Evolutionary conservation across 1,284 basidiomycete genomes (phyloP), one percentile per base, ranked within the genome.

Genomic region (Pseudozyma tsukubaensis): DNA sequence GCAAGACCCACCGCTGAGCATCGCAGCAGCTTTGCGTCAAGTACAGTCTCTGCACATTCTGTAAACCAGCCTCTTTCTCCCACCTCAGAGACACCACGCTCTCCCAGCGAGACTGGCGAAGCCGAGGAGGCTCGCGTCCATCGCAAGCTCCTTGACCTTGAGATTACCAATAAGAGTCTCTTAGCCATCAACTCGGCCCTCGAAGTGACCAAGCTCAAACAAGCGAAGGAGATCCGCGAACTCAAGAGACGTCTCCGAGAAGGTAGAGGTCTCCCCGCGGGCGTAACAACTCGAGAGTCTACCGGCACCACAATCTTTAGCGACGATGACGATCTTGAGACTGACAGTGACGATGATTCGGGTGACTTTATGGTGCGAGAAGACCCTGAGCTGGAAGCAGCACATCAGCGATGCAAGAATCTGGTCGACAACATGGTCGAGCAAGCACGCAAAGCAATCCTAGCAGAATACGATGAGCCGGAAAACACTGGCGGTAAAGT

Each of bases 131-230:
- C 80, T 9, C 78, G 77, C 18, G 58, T 77, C 14, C 72, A 78
- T 34, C 79, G 82, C 67, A 81, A 81, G 81, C 82, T 87, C 21
- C 77, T 86, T 11, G 86, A 87, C 59, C 77, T 87, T 8, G 85
- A 87, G 59, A 87, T 87, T 60, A 80, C 85, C 19, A 87, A 86
- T 76, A 78, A 81, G 43, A 85, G 83, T n/a, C 77, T 86, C 16
- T 53, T 87, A 50, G 81, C 82, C 9, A 85, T 87, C 82, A 87
- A 87, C 70, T 78, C 85, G 7, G 77, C 82, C 10, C 77, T 87
- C 43, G 86, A 87, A 49, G 77, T 80, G 11, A 77, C 78, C 19
- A 85, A 86, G 69, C 61, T 84, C 12, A 85, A 85, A 66, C 85
- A 86, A 53, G 72, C 78, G 4, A 69, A 65, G 21, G 86, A 87